phyloP scores from a whole-genome alignment of 768 basidiomycete species.

The Brasilioporus rufonigricans region DNA sequence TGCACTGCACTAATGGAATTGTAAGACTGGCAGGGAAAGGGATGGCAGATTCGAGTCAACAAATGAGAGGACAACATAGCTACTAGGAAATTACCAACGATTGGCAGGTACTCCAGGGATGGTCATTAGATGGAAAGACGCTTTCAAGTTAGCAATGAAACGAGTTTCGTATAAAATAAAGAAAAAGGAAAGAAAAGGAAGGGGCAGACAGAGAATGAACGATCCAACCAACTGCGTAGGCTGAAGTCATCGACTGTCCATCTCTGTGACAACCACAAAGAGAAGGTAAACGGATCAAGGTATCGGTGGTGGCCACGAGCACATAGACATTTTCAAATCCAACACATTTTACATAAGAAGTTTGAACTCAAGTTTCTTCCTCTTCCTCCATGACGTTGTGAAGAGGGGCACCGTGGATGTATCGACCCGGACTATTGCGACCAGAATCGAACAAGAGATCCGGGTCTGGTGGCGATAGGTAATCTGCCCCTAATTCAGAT shows the following conservation, averaged over 20 bases:
- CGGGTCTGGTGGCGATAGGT: conserved; percentile 35
- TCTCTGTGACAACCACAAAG: conserved; percentile 6
- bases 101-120: conserved; percentile 17
- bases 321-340: conserved; percentile 8
- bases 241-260: conserved; percentile 11
- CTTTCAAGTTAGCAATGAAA: conserved; percentile 15
- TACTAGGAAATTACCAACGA: conserved; percentile 23
- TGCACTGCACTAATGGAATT: conserved; percentile 16
- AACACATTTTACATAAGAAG: conserved; percentile 22
- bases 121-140: conserved; percentile 24
- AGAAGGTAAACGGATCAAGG: conserved; percentile 11
- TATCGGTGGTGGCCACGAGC: conserved; percentile 27
- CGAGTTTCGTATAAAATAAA: conserved; percentile 3
- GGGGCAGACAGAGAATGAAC: conserved; percentile 1
- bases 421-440: conserved; percentile 65
- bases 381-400: conserved; percentile 83
- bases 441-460: conserved; percentile 43
- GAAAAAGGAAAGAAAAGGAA: background rate
- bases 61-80: conserved; percentile 27
- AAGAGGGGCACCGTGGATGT: conserved; percentile 81
- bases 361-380: conserved; percentile 45
- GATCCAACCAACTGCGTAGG: background rate
- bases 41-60: background rate
- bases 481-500: conserved; percentile 22
- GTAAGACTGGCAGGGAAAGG: conserved; percentile 1